Conservation (phyloP, 371 early-diverging fungal species). For the Phascolomyces articulosus region DNA sequence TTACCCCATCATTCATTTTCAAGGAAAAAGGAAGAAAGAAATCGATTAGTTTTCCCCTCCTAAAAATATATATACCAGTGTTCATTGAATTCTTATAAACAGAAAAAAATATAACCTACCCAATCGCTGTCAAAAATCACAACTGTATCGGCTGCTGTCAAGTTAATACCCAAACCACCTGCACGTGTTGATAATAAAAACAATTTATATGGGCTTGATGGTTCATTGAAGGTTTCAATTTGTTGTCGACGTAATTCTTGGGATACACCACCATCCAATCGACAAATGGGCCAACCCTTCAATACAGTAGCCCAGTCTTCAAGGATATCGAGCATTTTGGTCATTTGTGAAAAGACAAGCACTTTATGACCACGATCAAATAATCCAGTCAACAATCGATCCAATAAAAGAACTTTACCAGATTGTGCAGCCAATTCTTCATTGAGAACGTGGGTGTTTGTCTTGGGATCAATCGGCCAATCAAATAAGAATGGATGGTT, state of each 20-base stretch:
- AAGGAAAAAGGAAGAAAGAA: not conserved
- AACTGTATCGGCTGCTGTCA: slow-evolving; percentile 95
- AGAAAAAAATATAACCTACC: slow-evolving; percentile 49
- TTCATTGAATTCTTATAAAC: not conserved
- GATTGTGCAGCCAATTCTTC: slow-evolving; percentile 67
- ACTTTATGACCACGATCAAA: slow-evolving; percentile 85
- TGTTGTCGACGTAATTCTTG: slow-evolving; percentile 82
- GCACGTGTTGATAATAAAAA: slow-evolving; percentile 98
- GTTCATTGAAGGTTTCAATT: slow-evolving; percentile 68
- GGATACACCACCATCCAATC: slow-evolving; percentile 92
- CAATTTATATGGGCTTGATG: slow-evolving; percentile 58
- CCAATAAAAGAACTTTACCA: slow-evolving; percentile 90
- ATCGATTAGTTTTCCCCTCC: not conserved
- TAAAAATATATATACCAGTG: too few relatives aligned
- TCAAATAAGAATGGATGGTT: slow-evolving; percentile 95
- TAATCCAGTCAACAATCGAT: slow-evolving; percentile 79
- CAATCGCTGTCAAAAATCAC: slow-evolving; percentile 94
- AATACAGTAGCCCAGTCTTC: slow-evolving; percentile 85
- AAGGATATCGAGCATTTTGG: slow-evolving; percentile 89
- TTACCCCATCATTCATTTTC: too few relatives aligned
- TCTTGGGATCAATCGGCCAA: slow-evolving; percentile 65
- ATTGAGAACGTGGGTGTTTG: slow-evolving; percentile 45
- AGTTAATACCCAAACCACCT: slow-evolving; percentile 95
- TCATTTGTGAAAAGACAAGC: slow-evolving; percentile 95
- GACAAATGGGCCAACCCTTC: slow-evolving; percentile 81